phyloP scores from a whole-genome alignment of 495 filamentous ascomycete species.

The Annulohypoxylon bovei region DNA sequence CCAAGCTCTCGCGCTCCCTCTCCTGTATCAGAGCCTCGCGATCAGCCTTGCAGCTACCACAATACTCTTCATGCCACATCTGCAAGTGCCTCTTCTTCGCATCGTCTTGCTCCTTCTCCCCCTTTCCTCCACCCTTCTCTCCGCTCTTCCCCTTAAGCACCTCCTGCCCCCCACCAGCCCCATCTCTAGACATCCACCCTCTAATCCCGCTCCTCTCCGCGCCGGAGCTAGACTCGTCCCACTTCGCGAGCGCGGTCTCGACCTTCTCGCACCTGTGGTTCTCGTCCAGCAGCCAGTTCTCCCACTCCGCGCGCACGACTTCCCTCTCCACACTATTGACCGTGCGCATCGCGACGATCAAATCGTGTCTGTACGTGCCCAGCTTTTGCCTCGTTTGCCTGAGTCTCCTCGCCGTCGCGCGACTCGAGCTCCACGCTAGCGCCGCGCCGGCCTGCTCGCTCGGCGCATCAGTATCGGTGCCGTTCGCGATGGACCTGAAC shows the following conservation, averaged over 20 bases:
- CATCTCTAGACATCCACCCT: conserved; percentile 20
- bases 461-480: conserved; percentile 62
- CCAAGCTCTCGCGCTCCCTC: conserved; percentile 38
- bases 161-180: conserved; percentile 26
- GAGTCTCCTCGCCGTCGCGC: conserved; percentile 71
- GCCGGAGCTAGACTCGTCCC: conserved; percentile 14
- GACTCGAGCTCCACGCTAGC: conserved; percentile 60
- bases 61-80: conserved; percentile 77
- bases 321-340: conserved; percentile 90
- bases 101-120: conserved; percentile 28
- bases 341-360: conserved; percentile 88
- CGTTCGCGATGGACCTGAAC: conserved; percentile 65
- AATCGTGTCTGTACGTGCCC: conserved; percentile 86
- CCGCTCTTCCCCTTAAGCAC: conserved; percentile 37
- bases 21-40: conserved; percentile 50
- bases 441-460: conserved; percentile 55
- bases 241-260: conserved; percentile 54
- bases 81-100: conserved; percentile 61
- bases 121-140: conserved; percentile 22
- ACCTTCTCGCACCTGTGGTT: conserved; percentile 72
- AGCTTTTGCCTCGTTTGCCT: conserved; percentile 81
- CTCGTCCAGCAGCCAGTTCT: conserved; percentile 85
- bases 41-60: conserved; percentile 75
- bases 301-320: conserved; percentile 86
- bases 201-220: not conserved